Conservation (phyloP, 73 alveolate genomes). For the Tetrahymena malaccensis region DNA sequence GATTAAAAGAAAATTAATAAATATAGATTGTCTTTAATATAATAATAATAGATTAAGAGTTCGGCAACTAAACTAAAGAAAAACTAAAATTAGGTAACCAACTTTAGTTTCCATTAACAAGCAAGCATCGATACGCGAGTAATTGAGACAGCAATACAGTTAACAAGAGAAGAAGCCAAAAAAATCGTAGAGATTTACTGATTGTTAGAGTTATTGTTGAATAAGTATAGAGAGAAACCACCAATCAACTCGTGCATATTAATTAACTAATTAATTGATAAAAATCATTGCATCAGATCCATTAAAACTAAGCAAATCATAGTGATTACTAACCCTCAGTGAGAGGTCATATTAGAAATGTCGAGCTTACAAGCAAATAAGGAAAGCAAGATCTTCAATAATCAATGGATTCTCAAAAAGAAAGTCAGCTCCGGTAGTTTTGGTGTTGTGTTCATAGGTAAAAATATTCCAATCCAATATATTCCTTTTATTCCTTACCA, state of each 20-base stretch:
- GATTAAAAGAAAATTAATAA: not conserved
- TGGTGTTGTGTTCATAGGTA: slow-evolving; percentile 81
- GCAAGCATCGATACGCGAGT: not conserved
- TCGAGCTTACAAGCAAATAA: not conserved
- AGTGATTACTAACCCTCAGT: not conserved
- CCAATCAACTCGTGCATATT: not conserved
- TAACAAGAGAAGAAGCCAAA: not conserved
- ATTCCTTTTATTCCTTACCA: not conserved
- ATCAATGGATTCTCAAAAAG: slow-evolving; percentile 30
- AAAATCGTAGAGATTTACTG: not conserved
- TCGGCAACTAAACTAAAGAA: not conserved
- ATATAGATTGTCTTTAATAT: not conserved
- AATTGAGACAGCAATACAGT: not conserved
- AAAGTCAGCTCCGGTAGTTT: slow-evolving; percentile 84
- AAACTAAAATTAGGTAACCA: not conserved
- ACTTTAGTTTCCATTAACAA: not conserved
- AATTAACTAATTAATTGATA: not conserved
- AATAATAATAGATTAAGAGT: not conserved
- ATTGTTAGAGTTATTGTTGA: not conserved
- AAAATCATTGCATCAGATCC: not conserved
- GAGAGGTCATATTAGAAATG: not conserved
- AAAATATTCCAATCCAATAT: slow-evolving; percentile 8
- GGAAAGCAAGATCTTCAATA: slow-evolving; percentile 25
- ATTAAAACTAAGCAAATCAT: not conserved
- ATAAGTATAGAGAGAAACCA: not conserved